Conservation (phyloP, 371 early-diverging fungal species). For the Mucor plumbeus region DNA sequence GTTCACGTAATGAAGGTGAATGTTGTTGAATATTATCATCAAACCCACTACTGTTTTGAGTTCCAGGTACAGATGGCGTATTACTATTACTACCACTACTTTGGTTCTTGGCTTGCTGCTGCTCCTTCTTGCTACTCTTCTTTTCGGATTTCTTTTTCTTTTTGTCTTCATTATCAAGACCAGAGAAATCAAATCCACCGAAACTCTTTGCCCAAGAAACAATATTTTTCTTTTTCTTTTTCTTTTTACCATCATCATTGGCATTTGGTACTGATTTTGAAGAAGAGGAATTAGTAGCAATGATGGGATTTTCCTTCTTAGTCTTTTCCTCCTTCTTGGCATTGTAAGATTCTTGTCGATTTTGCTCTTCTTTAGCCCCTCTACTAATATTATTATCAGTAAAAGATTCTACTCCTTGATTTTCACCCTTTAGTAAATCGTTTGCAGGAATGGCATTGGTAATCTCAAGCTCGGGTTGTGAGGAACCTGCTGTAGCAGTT, state of each 20-base stretch:
- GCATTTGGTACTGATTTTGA: not conserved
- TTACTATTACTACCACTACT: not conserved
- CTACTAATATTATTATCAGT: not conserved
- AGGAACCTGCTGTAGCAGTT: not conserved
- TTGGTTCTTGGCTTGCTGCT: not conserved
- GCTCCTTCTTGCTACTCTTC: slow-evolving; percentile 6
- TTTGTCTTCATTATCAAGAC: slow-evolving; percentile 18
- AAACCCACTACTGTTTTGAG: not conserved
- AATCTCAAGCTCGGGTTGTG: not conserved
- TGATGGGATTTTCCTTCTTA: not conserved
- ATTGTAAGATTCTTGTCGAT: not conserved
- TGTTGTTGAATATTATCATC: not conserved
- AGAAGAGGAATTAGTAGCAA: not conserved
- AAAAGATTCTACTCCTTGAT: slow-evolving; percentile 12
- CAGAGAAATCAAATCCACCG: slow-evolving; percentile 42
- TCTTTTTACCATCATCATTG: slow-evolving; percentile 14
- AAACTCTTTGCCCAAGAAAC: slow-evolving; percentile 42
- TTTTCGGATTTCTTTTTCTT: slow-evolving; percentile 24
- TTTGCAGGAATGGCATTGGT: not conserved
- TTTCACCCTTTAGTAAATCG: slow-evolving; percentile 13
- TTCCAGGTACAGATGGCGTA: not conserved
- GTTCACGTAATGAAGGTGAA: not conserved
- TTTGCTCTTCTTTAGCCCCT: slow-evolving; percentile 5
- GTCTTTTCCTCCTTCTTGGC: not conserved
- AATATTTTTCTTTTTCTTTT: slow-evolving; percentile 35